Base-by-base conservation (phyloP, 352 stramenopile genomes). In the Phytophthora ramorum region DNA sequence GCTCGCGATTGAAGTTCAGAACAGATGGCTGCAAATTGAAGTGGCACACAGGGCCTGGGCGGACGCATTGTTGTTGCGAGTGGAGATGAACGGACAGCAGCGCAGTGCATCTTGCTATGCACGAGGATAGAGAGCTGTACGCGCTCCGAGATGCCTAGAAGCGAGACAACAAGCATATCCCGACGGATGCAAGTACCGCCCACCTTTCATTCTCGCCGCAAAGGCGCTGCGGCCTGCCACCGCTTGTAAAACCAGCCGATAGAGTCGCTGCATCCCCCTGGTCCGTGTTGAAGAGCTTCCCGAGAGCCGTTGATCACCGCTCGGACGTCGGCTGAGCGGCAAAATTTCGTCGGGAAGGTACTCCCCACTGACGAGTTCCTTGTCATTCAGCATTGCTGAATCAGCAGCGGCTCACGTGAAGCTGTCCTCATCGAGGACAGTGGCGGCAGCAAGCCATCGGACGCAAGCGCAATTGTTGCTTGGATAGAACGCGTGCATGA, bases 1-100 rank as follows among this genome's bases (percentile, higher is more conserved):
- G 35, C 47, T 58, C 28, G 59, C 41, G 46, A 9, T 63, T 67
- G 59, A 67, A 67, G 59, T 37, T 67, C 41, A 41, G 50, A 67
- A 55, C 59, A 62, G 40, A 43, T 62, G 59, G 30, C 58, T 19
- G 43, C 41, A 55, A 17, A 61, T 62, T 67, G 59, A 67, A 67
- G 59, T 56, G 50, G 22, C 40, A 20, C 32, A 45, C 16, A 38
- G 34, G 46, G 58, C 28, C 47, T n/a, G 14, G 30, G n/a, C 40
- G 30, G 61, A 61, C 17, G 49, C 49, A 22, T 53, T 41, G 57
- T 51, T 32, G 35, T 58, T 16, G 34, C 35, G 9, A 26, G 20
- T 22, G 46, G 28, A n/a, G 34, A 57, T 57, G 48, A 50, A 53
- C 41, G 19, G 49, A 52, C 44, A 37, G 17, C 48, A 37, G 26